Evolutionary conservation across 2,329 filamentous ascomycete species (phyloP), one percentile per base, ranked within the genome.

Genomic region (Alternaria viburni): DNA sequence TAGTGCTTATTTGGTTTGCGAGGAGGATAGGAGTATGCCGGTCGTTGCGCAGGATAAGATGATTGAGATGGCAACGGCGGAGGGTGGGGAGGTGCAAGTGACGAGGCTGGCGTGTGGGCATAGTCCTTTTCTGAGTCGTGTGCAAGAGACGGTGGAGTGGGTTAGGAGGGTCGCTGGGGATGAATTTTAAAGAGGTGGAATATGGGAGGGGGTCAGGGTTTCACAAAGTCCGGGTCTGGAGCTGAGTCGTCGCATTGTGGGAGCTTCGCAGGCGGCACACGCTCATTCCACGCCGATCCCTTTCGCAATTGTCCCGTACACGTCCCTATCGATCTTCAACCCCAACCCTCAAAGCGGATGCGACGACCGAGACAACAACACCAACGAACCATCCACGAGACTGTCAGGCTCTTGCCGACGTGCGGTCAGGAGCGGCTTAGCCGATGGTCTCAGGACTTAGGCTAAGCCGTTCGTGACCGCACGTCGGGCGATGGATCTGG

Each of bases 41-140:
- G 52, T 63, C 9, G 21, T 52, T 3, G 59, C 71, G 4, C 80
- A 82, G 63, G 74, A 81, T 9, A 59, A 51, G 1, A 76, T 81
- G 73, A 68, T 72, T 6, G 61, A 62, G 7, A 70, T 60, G 15
- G 72, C 76, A 26, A 68, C 67, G 64, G 71, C 72, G 4, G 60
- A 61, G 32, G 77, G 77, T 0, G 77, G 63, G 1, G 69, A 76
- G 1, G 66, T 79, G 17, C 71, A 72, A 41, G 72, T 77, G 5
- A 75, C 75, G 56, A 77, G 73, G 19, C 55, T 78, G 5, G 73
- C 79, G 59, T 69, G 67, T 13, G 76, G 78, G 1, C 82, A 84
- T 67, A 81, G 78, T 66, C 82, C 81, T 17, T 84, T 82, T 65
- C 61, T 83, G 66, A 81, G 77, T 32, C 77, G 71, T 69, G 77